A percentile compares a stretch with the other conserved stretches of the same genome.
Evolutionary conservation across 2,329 filamentous ascomycete genomes (phyloP).

Genomic region (Colletotrichum camelliae): DNA sequence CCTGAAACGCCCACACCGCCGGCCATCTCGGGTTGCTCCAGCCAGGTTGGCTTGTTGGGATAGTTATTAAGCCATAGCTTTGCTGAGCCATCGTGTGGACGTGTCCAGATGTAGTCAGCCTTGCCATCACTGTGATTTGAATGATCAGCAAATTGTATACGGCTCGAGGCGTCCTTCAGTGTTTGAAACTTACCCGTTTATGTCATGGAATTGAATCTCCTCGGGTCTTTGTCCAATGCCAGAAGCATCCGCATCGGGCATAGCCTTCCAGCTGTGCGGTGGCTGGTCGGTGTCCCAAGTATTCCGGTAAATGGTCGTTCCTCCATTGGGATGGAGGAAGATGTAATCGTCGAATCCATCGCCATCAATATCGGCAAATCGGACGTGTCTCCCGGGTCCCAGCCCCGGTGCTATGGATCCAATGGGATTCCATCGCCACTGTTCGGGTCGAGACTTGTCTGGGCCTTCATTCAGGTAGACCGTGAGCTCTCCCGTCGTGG

Average conservation of each 20-base stretch:
- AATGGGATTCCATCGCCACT: constrained; percentile 9
- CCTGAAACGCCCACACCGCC: not conserved
- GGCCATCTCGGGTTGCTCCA: not conserved
- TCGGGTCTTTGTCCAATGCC: not conserved
- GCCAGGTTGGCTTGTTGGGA: not conserved
- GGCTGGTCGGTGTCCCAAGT: not conserved
- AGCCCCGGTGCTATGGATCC: constrained; percentile 15
- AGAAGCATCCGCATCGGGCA: not conserved
- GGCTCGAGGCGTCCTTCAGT: no score
- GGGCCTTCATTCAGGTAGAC: not conserved
- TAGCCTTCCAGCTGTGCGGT: not conserved
- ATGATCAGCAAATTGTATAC: no score
- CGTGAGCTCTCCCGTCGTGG: constrained; percentile 3
- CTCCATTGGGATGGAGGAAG: constrained; percentile 7
- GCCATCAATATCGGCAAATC: constrained; percentile 27
- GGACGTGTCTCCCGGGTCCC: constrained; percentile 19
- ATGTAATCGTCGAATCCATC: constrained; percentile 27
- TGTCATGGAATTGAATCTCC: not conserved
- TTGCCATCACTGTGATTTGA: not conserved
- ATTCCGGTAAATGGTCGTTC: constrained; percentile 20
- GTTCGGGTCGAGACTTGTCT: not conserved
- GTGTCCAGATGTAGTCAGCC: not conserved
- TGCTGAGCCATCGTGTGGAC: not conserved
- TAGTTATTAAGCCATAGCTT: not conserved
- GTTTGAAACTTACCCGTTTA: not conserved